Base-by-base conservation (phyloP, 1,139 yeast species). In the Blastobotrys raffinosifermentans region DNA sequence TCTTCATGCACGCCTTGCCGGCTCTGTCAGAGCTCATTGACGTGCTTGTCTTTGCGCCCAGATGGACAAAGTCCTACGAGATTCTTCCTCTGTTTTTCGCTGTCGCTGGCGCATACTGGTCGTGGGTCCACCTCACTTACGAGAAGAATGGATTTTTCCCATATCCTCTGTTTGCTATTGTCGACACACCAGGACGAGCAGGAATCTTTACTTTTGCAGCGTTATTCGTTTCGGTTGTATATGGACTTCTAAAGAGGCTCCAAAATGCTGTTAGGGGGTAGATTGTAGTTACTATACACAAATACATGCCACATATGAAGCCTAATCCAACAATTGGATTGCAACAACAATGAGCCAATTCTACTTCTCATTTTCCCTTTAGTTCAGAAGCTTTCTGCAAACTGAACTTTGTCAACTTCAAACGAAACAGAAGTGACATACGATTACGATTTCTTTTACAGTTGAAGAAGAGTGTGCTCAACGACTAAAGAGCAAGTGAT, bases 91-190 rank as follows among this genome's bases (percentile, higher is more conserved):
- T 51, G 26, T 50, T 48, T 32, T 26, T 35, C 14, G 35, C 45
- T 6, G 30, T 54, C 17, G 48, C 56, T 3, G 47, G 38, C 7
- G 55, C 44, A n/a, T 60, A 60, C 51, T 58, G 60, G 57, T 35
- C 29, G 30, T 60, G 64, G 64, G 44, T 54, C 19, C 57, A 55
- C 38, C 47, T 45, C 35, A 48, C 59, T 5, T 45, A 35, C 26
- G 21, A 38, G n/a, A 37, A 39, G 37, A 59, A 60, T 41, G 58
- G 60, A n/a, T 52, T 55, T 42, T 59, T 49, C 38, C 64, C 64
- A 9, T 60, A 60, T 38, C 64, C 64, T 4, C 31, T 58, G 32
- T 41, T 58, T 13, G 46, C 40, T n/a, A 39, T 51, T 16, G 44
- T 55, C 13, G 32, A 27, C 15, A 34, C 39, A 9, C 34, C 32